Evolutionary conservation across 495 filamentous ascomycete genomes (phyloP), one percentile per base, ranked within the genome.

Genomic region (Penicillium turbatum): DNA sequence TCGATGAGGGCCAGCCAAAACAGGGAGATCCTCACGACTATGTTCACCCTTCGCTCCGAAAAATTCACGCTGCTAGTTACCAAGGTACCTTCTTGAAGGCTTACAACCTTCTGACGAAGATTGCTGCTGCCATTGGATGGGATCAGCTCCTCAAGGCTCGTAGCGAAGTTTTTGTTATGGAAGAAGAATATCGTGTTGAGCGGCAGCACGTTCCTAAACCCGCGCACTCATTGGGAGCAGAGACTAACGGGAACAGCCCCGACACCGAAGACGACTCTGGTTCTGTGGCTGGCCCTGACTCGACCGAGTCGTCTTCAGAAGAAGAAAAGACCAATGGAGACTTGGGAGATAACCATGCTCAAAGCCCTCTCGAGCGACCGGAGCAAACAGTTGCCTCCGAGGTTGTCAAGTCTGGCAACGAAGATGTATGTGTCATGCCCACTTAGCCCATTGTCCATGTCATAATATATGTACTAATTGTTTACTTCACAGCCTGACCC

Each of bases 121-220:
- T 98, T 70, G 91, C 92, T 1, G 83, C 86, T 36, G 92, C 93
- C 66, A 96, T 97, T 61, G 95, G 93, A 26, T 98, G 93, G 93
- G 93, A 98, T 63, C 89, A 96, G 61, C 79, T 98, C 12, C 78
- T 98, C 24, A 92, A 87, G 65, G 91, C 90, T 57, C 81, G 93
- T 46, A 97, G 92, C 71, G 89, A 92, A 53, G 93, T 97, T 5
- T 98, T 98, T 60, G 95, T 98, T 27, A 98, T 98, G 93, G 93
- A 98, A 64, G 93, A 98, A 63, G 93, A 98, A 67, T 98, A 98
- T 59, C 83, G 95, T 13, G 86, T 82, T 48, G 93, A 98, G 71
- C 92, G 89, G 58, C 86, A 93, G 54, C 84, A 86, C 50, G 69
- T 75, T 12, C 66, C 74, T n/a, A 76, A 80, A 44, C 65, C 73